Evolutionary conservation across 495 filamentous ascomycete species (phyloP).

Genomic region (Ramalina intermedia): DNA sequence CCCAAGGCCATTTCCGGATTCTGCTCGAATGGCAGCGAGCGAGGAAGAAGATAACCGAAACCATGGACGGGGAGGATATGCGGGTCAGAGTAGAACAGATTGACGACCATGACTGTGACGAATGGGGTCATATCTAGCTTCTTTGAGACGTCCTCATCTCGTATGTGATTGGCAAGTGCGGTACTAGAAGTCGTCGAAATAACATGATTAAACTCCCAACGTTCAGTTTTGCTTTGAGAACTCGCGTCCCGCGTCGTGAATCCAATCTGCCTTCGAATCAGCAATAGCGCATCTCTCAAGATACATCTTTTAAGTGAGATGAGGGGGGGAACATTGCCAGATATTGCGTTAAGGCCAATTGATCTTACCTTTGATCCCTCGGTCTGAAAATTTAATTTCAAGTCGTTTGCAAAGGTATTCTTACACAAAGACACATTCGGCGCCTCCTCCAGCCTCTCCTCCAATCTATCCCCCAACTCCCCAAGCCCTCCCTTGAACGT

Average conservation of each 20-base stretch:
- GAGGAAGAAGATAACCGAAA: constrained; percentile 84
- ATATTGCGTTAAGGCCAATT: not conserved
- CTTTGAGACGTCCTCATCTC: not conserved
- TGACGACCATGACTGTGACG: constrained; percentile 80
- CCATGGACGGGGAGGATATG: constrained; percentile 50
- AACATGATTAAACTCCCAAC: constrained; percentile 40
- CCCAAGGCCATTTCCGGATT: constrained; percentile 81
- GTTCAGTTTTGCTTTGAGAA: not conserved
- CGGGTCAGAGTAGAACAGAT: constrained; percentile 63
- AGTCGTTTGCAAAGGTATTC: constrained; percentile 23
- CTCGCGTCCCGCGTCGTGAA: not conserved
- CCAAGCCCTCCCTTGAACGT: constrained; percentile 47
- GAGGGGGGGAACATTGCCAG: not conserved
- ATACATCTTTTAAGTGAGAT: not conserved
- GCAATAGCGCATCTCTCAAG: not conserved
- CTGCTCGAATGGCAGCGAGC: constrained; percentile 47
- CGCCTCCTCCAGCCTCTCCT: constrained; percentile 25
- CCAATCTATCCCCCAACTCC: constrained; percentile 34
- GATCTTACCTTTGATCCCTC: constrained; percentile 16
- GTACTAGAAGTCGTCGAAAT: constrained; percentile 54
- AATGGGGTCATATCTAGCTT: constrained; percentile 7
- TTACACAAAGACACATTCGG: constrained; percentile 40
- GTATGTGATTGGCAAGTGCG: constrained; percentile 29
- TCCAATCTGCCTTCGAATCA: not conserved
- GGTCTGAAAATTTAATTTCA: constrained; percentile 10